Conservation (phyloP, 2,329 filamentous ascomycete species). For the Trichophyton schoenleinii region DNA sequence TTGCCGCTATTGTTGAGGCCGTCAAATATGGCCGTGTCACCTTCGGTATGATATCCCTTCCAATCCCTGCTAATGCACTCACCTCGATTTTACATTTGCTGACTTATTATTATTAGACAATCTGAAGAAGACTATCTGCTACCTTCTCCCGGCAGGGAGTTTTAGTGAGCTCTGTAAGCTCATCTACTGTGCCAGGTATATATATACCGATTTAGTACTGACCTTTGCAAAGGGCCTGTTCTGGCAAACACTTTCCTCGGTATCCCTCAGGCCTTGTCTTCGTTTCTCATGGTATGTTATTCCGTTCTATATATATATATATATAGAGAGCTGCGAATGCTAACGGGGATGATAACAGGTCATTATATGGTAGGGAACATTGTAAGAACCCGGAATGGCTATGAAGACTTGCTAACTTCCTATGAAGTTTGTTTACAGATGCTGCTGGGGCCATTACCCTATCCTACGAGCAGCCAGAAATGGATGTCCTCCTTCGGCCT, state of each 20-base stretch:
- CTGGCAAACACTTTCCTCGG: constrained; percentile 61
- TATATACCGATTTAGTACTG: background rate
- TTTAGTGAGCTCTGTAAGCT: constrained; percentile 53
- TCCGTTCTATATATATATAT: background rate
- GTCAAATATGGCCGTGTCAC: constrained; percentile 61
- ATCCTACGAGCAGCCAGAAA: constrained; percentile 65
- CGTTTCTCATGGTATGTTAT: constrained; percentile 50
- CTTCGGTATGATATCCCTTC: constrained; percentile 34
- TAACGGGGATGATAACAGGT: constrained; percentile 28
- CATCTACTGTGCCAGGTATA: background rate
- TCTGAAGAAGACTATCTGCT: constrained; percentile 63
- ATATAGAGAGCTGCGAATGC: background rate
- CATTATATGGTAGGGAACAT: constrained; percentile 41
- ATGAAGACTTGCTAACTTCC: constrained; percentile 11
- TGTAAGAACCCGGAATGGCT: constrained; percentile 1
- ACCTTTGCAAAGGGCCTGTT: constrained; percentile 47
- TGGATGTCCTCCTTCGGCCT: constrained; percentile 56
- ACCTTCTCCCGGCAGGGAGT: constrained; percentile 59
- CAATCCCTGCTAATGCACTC: background rate
- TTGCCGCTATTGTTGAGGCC: constrained; percentile 59
- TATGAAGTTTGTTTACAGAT: constrained; percentile 54
- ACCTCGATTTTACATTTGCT: background rate
- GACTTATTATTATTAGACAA: constrained; percentile 43
- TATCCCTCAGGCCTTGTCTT: constrained; percentile 58
- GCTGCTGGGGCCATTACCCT: constrained; percentile 59